Conservation (phyloP, 306 rosid genomes). For the Pueraria montana region DNA sequence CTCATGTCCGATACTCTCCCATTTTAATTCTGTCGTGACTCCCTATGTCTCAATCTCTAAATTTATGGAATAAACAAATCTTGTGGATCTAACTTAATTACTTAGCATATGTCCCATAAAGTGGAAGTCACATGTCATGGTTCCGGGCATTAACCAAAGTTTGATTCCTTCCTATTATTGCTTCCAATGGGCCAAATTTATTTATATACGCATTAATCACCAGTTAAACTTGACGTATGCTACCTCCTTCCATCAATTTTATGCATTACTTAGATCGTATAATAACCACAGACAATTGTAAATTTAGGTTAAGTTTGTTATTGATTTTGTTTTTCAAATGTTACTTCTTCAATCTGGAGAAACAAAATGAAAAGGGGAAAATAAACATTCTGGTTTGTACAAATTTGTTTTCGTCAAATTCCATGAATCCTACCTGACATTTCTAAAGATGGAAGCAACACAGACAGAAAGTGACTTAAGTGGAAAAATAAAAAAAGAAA, state of each 20-base stretch:
- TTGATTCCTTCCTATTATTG: slow-evolving; percentile 45
- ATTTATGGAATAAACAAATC: slow-evolving; percentile 49
- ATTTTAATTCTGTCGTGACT: slow-evolving; percentile 37
- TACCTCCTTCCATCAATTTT: background rate
- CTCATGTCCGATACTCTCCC: slow-evolving; percentile 37
- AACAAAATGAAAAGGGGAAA: background rate
- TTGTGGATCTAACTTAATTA: slow-evolving; percentile 47
- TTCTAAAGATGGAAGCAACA: background rate
- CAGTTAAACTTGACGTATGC: slow-evolving; percentile 4
- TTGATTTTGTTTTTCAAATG: background rate
- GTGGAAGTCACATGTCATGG: slow-evolving; percentile 54
- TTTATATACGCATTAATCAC: background rate
- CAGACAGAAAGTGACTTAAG: background rate
- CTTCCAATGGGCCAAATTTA: slow-evolving; percentile 15
- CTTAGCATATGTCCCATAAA: slow-evolving; percentile 50
- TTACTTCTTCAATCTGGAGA: background rate
- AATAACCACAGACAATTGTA: background rate
- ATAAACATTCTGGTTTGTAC: background rate
- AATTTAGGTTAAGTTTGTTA: background rate
- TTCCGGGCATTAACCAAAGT: slow-evolving; percentile 19
- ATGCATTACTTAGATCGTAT: background rate
- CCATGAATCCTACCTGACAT: background rate
- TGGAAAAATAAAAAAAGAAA: background rate
- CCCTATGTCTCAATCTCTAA: slow-evolving; percentile 27
- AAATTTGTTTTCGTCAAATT: background rate